Base-by-base conservation (phyloP, 2,329 filamentous ascomycete species). In the Seiridium cupressi region DNA sequence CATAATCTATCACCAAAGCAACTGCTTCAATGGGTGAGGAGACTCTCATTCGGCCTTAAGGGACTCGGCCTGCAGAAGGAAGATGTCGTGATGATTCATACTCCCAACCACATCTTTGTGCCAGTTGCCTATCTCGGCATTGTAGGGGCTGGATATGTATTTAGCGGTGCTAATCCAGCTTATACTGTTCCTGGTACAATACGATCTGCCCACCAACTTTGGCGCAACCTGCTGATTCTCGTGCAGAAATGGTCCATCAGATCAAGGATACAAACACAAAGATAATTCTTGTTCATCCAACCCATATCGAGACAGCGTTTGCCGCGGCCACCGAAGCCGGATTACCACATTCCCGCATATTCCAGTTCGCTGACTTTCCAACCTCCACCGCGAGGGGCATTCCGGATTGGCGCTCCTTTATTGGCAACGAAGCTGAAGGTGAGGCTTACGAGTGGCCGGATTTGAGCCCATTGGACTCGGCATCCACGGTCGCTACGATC, bases 41-140 rank as follows among this genome's bases (percentile, higher is more conserved):
- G 81, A 59, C 66, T 86, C n/a, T 80, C 77, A 0, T 70, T 74
- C 44, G 82, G 83, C 3, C 72, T 86, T 11, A 73, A 81, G 54
- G 72, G 67, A 3, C 65, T 81, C 6, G 81, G 79, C 0, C 60
- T 85, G 5, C 66, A 76, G 59, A 73, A 70, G 55, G 79, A 79
- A 10, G 82, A 85, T 56, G 80, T 83, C 2, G 79, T 84, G 38
- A 76, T 85, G 75, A 76, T 84, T 48, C 82, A 80, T 65, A 80
- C 80, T 0, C 77, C 79, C 2, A 86, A 85, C 65, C 80, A 84
- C 62, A 79, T 86, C 44, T 83, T 81, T 63, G 77, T 85, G 1
- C 83, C 83, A 0, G 79, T 80, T 3, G 79, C 80, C 11, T 85
- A 84, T 65, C 72, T 85, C 4, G 83, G 81, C 3, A 78, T 83